Evolutionary conservation across 83 land plant species (phyloP), one percentile per base, ranked within the genome.

Genomic region (Thuja plicata): DNA sequence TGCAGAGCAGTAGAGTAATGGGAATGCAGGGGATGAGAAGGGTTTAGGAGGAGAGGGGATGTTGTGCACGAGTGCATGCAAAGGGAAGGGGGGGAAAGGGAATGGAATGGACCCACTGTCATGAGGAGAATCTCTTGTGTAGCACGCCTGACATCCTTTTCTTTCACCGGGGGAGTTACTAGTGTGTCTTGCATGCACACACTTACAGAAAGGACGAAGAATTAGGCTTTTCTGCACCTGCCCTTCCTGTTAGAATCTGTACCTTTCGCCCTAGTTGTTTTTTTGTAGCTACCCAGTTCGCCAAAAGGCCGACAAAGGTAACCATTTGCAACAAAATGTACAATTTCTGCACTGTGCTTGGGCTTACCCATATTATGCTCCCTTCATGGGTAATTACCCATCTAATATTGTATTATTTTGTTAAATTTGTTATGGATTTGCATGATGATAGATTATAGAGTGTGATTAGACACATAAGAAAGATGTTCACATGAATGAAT

Each of bases 11-110:
- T 83, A 83, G 5, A 3, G 3, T 13, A 46, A n/a, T 24, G 32
- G 30, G n/a, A 45, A 30, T 82, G 8, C 5, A 17, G 24, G 32
- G 3, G 54, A 46, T 32, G 52, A 82, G 54, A 82, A 27, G 45
- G 85, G 8, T n/a, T 8, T 45, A 1, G 2, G 52, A 27, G 11
- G 19, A 45, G 34, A 8, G 5, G 17, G 3, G n/a, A n/a, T 27
- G 85, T 83, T 83, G 85, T 45, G 55, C 85, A 83, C 55, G 85
- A 46, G 45, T n/a, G 85, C 85, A 83, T 83, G 32, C 35, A 46
- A n/a, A 46, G 0, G 9, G 13, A 11, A 8, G 79, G 54, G n/a
- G n/a, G n/a, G n/a, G n/a, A 46, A n/a, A 46, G 0, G 9, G 13
- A 11, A 8, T 40, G 54, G 54, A 32, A 8, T 55, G 55, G 85